Percentiles rank a stretch among this genome's conserved stretches.
phyloP scores from a whole-genome alignment of 441 rosid genomes.

The Arabidopsis hybrid region DNA sequence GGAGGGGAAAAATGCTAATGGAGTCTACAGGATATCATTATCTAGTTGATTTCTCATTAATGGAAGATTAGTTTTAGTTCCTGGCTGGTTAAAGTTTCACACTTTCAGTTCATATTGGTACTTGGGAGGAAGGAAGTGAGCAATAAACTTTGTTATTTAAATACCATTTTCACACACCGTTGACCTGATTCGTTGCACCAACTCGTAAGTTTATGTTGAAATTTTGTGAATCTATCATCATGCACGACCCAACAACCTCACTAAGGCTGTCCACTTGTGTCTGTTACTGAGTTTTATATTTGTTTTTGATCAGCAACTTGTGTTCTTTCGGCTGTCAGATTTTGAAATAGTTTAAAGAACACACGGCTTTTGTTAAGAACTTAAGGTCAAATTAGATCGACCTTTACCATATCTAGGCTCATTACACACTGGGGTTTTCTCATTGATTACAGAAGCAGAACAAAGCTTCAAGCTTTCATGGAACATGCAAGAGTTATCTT shows the following conservation, averaged over 20 bases:
- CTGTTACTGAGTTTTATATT: background rate
- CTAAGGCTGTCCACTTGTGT: slow-evolving; percentile 19
- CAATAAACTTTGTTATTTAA: background rate
- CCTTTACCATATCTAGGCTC: background rate
- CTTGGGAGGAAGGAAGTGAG: background rate
- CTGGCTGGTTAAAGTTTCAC: background rate
- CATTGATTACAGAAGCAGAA: background rate
- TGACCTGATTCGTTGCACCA: slow-evolving; percentile 18
- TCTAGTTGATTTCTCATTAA: background rate
- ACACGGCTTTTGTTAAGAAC: background rate
- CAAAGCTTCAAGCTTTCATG: slow-evolving; percentile 26
- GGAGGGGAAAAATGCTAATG: background rate
- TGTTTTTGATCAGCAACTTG: slow-evolving; percentile 24
- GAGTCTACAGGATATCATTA: background rate
- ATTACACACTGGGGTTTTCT: background rate
- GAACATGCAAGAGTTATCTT: slow-evolving; percentile 6
- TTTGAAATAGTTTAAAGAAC: slow-evolving; percentile 13
- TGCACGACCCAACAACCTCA: slow-evolving; percentile 23
- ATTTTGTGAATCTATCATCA: slow-evolving; percentile 18
- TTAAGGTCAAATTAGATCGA: background rate
- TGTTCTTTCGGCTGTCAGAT: slow-evolving; percentile 20
- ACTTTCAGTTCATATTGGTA: slow-evolving; percentile 7
- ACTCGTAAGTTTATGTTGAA: slow-evolving; percentile 7
- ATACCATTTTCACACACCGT: slow-evolving; percentile 1
- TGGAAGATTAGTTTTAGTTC: background rate